Conservation (phyloP, 176 grass and related monocot species). For the Avena insularis region DNA sequence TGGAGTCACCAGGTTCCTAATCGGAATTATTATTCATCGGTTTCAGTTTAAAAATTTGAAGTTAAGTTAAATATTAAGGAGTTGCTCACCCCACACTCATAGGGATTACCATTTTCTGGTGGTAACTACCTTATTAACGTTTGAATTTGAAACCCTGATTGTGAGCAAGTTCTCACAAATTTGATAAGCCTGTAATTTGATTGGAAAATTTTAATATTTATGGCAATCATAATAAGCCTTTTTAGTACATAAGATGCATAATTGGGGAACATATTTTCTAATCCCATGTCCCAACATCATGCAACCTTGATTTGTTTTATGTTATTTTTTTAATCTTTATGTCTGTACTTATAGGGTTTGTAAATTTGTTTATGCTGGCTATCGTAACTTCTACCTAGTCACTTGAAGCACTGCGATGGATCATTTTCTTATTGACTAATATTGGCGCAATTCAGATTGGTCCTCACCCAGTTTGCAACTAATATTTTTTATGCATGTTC, state of each 20-base stretch:
- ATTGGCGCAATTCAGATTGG: background rate
- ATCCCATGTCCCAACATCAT: background rate
- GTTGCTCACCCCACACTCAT: background rate
- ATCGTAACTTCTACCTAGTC: background rate
- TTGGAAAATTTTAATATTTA: background rate
- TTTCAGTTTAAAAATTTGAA: background rate
- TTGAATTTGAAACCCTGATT: background rate
- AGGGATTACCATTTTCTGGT: background rate
- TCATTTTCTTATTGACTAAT: background rate
- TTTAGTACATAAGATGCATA: background rate
- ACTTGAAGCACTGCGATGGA: background rate
- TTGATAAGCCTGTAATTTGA: background rate
- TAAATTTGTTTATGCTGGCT: background rate
- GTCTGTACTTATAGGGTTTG: background rate
- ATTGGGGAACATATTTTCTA: background rate
- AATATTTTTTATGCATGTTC: background rate
- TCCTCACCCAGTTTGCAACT: background rate
- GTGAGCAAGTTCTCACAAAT: background rate
- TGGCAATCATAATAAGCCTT: background rate
- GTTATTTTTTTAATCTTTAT: background rate
- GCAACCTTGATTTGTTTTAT: background rate
- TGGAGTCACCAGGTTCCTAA: background rate
- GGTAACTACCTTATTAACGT: background rate
- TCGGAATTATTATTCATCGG: background rate
- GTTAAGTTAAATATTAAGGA: background rate